Evolutionary conservation across 768 basidiomycete genomes (phyloP).

Genomic region (Basidioascus undulatus): DNA sequence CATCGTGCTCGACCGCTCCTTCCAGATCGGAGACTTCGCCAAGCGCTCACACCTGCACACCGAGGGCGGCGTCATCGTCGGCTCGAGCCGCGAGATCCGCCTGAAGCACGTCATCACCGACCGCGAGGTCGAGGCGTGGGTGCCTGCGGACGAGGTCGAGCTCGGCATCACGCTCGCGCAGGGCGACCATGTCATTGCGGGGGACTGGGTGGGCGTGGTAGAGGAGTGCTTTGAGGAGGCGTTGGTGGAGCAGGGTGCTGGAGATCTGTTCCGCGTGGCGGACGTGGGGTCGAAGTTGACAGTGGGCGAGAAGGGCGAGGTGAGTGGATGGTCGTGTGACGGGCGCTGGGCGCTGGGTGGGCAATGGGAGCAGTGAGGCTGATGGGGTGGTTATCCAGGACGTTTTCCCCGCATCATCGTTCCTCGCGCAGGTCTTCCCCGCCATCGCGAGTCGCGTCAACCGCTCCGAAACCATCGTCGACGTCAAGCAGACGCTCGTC

Average conservation of each 20-base stretch:
- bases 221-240: constrained; percentile 11
- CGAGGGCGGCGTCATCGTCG: constrained; percentile 3
- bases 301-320: constrained; percentile 5
- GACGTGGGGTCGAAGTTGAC: constrained; percentile 2
- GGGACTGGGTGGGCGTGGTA: constrained; percentile 9
- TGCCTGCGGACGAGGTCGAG: not conserved
- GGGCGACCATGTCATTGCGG: constrained; percentile 7
- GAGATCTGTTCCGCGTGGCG: constrained; percentile 4
- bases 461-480: constrained; percentile 4
- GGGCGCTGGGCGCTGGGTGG: too few species aligned
- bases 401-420: too few species aligned
- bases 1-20: too few species aligned
- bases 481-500: constrained; percentile 7
- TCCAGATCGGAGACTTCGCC: too few species aligned
- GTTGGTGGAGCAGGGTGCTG: constrained; percentile 6
- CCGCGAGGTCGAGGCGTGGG: constrained; percentile 1
- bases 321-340: too few species aligned
- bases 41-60: too few species aligned
- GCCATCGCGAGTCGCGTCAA: too few species aligned
- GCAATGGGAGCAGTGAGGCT: too few species aligned
- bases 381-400: too few species aligned
- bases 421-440: too few species aligned
- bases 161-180: constrained; percentile 5
- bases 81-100: not conserved
- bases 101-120: constrained; percentile 4